Percentiles rank a stretch among this genome's conserved stretches.
Conservation (phyloP, 1,284 basidiomycete species). For the Pseudozyma sp. region DNA sequence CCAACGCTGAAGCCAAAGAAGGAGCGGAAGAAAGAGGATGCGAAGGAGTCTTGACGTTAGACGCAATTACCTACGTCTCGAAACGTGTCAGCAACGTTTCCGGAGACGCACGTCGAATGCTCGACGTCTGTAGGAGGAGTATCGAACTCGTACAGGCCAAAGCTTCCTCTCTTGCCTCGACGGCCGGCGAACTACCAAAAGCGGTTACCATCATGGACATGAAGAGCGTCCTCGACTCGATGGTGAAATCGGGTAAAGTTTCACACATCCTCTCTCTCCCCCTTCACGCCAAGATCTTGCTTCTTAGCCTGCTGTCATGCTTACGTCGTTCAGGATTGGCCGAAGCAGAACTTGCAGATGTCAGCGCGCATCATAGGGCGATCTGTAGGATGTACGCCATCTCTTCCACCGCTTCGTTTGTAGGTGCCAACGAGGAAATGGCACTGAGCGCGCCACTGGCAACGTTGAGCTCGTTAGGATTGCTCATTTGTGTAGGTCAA, state of each 20-base stretch:
- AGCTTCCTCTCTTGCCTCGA: conserved; percentile 32
- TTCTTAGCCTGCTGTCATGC: conserved; percentile 84
- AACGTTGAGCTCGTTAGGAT: conserved; percentile 51
- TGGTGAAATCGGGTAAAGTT: conserved; percentile 89
- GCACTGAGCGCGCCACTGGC: conserved; percentile 47
- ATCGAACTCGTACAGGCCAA: conserved; percentile 58
- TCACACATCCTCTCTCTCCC: conserved; percentile 59
- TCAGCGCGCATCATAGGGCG: conserved; percentile 68
- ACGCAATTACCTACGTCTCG: conserved; percentile 88
- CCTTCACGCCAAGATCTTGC: conserved; percentile 62
- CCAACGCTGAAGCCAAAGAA: background rate
- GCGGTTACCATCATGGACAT: conserved; percentile 81
- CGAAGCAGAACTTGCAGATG: conserved; percentile 85
- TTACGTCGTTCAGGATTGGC: conserved; percentile 85
- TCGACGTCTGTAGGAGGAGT: conserved; percentile 84
- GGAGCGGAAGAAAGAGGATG: conserved; percentile 75
- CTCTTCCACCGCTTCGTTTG: background rate
- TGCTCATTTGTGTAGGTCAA: conserved; percentile 61
- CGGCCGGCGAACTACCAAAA: conserved; percentile 42
- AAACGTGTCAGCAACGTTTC: conserved; percentile 92
- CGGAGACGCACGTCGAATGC: conserved; percentile 90
- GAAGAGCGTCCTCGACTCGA: conserved; percentile 82
- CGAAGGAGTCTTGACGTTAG: conserved; percentile 72
- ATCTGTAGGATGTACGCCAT: conserved; percentile 56
- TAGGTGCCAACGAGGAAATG: conserved; percentile 1